These are phyloP conservation scores for Cryptosporidium xiaoi DNA, from an alignment of 169 alveolate species.

Conservation along the genomic window DNA sequence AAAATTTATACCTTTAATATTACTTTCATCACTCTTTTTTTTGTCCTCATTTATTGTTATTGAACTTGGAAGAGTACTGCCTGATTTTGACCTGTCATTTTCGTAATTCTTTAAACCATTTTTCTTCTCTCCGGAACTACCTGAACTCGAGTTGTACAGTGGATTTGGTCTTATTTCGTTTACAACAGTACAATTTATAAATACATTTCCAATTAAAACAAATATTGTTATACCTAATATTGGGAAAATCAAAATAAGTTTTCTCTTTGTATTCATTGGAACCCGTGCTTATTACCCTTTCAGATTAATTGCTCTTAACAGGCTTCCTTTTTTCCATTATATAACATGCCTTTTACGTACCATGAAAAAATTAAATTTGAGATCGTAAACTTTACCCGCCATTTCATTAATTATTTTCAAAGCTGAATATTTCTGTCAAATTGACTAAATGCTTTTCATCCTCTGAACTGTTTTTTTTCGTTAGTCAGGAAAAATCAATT, in stretches of 20 bases:
- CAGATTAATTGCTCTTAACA: background rate
- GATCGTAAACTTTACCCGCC: slow-evolving; percentile 52
- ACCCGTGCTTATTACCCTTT: too few relatives aligned
- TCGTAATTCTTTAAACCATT: background rate
- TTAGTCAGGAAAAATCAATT: too few relatives aligned
- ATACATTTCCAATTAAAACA: background rate
- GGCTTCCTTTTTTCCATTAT: background rate
- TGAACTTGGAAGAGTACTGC: too few relatives aligned
- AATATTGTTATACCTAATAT: too few relatives aligned
- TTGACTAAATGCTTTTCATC: too few relatives aligned
- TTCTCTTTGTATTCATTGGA: too few relatives aligned
- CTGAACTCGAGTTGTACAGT: background rate
- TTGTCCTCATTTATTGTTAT: too few relatives aligned
- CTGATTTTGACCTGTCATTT: too few relatives aligned
- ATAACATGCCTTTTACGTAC: slow-evolving; percentile 26
- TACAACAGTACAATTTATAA: slow-evolving; percentile 35
- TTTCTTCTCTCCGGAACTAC: background rate
- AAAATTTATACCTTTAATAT: background rate
- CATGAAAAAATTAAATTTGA: slow-evolving; percentile 32
- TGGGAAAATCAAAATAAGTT: too few relatives aligned
- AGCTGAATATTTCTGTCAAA: too few relatives aligned
- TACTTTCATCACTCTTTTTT: background rate
- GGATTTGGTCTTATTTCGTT: slow-evolving; percentile 1
- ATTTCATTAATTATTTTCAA: background rate
- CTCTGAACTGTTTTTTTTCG: too few relatives aligned